Percentiles rank a stretch among this genome's conserved stretches.
Conservation (phyloP, 805 yeast genomes). For the Ogataea nitratoaversa region DNA sequence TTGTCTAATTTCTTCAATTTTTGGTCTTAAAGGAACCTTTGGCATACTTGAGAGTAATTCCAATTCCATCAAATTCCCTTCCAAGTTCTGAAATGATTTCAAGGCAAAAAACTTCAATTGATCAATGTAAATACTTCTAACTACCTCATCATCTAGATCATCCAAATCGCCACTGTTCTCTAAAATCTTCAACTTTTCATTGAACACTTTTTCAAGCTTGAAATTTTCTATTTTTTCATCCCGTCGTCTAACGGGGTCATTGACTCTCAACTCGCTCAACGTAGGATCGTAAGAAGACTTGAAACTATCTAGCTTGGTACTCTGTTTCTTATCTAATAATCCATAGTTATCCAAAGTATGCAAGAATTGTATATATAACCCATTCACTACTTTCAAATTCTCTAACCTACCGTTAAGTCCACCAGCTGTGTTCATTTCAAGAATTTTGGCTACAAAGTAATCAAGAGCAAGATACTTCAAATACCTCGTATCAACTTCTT, state of each 20-base stretch:
- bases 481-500: slow-evolving; percentile 63
- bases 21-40: slow-evolving; percentile 11
- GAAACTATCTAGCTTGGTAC: slow-evolving; percentile 36
- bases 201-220: slow-evolving; percentile 55
- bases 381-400: slow-evolving; percentile 39
- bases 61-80: slow-evolving; percentile 58
- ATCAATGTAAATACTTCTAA: slow-evolving; percentile 52
- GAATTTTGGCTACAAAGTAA: slow-evolving; percentile 48
- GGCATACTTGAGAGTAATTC: slow-evolving; percentile 54
- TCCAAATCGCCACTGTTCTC: slow-evolving; percentile 32
- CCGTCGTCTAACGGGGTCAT: slow-evolving; percentile 46
- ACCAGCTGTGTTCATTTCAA: slow-evolving; percentile 28
- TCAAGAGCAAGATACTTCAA: slow-evolving; percentile 57
- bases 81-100: slow-evolving; percentile 52
- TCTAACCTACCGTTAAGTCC: slow-evolving; percentile 23
- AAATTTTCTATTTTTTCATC: slow-evolving; percentile 69
- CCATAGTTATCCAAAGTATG: slow-evolving; percentile 42
- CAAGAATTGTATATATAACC: slow-evolving; percentile 42
- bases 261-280: slow-evolving; percentile 32
- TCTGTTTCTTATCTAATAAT: slow-evolving; percentile 36
- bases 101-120: slow-evolving; percentile 51
- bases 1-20: slow-evolving; percentile 6
- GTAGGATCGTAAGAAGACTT: slow-evolving; percentile 38
- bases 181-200: slow-evolving; percentile 38
- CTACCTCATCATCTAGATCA: slow-evolving; percentile 57